Conservation (phyloP, 768 basidiomycete species). For the Pisolithus microcarpus region DNA sequence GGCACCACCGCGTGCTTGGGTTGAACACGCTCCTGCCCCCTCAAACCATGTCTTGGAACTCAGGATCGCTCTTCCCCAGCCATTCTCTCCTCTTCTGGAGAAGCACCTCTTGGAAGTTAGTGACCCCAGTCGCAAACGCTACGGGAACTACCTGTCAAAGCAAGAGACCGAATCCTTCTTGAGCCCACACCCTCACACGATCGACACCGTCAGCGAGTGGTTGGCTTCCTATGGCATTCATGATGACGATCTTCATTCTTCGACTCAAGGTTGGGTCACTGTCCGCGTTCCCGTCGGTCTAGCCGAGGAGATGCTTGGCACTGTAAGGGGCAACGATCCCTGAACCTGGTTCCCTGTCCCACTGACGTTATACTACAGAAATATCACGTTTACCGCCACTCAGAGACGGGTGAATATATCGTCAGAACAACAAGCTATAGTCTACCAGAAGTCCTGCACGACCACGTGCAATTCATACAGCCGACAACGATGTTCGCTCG, state of each 20-base stretch:
- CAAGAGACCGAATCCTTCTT: slow-evolving; percentile 58
- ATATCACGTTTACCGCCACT: slow-evolving; percentile 57
- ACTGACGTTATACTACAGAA: slow-evolving; percentile 31
- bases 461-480: slow-evolving; percentile 61
- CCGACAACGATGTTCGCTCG: slow-evolving; percentile 65
- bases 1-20: slow-evolving; percentile 44
- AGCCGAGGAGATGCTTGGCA: slow-evolving; percentile 66
- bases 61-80: slow-evolving; percentile 52
- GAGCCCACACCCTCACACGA: slow-evolving; percentile 47
- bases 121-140: slow-evolving; percentile 46
- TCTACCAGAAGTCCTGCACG: slow-evolving; percentile 50
- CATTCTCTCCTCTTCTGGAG: slow-evolving; percentile 43
- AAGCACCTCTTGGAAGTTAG: slow-evolving; percentile 51
- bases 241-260: slow-evolving; percentile 48
- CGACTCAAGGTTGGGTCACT: slow-evolving; percentile 65
- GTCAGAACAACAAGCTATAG: slow-evolving; percentile 66
- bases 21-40: slow-evolving; percentile 35
- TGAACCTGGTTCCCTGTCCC: not conserved
- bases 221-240: slow-evolving; percentile 47
- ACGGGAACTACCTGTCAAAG: slow-evolving; percentile 54
- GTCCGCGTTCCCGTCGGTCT: slow-evolving; percentile 48
- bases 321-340: slow-evolving; percentile 34
- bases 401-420: slow-evolving; percentile 43
- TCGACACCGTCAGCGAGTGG: slow-evolving; percentile 56
- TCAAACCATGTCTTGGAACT: slow-evolving; percentile 43